Conservation (phyloP, 345 rosid genomes). For the Gossypium arboreum region DNA sequence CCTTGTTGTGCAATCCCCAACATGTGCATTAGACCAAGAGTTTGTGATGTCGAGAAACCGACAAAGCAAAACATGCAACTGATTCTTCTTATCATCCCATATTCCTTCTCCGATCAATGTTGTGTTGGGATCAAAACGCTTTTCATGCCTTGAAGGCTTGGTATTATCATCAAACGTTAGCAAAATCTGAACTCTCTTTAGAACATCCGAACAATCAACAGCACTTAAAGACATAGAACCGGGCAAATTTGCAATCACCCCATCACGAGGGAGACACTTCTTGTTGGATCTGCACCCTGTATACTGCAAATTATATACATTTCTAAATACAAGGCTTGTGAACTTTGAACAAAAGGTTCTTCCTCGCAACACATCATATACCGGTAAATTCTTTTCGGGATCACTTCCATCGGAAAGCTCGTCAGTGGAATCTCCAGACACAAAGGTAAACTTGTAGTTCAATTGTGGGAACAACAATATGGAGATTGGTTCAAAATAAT, state of each 20-base stretch:
- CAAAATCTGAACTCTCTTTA: conserved; percentile 19
- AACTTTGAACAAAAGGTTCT: conserved; percentile 24
- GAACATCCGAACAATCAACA: conserved; percentile 26
- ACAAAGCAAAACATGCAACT: conserved; percentile 29
- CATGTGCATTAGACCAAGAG: conserved; percentile 32
- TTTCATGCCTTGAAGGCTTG: background rate
- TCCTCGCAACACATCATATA: conserved; percentile 1
- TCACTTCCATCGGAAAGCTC: conserved; percentile 17
- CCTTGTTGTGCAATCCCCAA: conserved; percentile 45
- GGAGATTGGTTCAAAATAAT: conserved; percentile 35
- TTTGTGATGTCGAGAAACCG: conserved; percentile 21
- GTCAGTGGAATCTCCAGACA: conserved; percentile 13
- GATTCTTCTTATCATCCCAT: conserved; percentile 36
- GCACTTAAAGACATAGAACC: conserved; percentile 17
- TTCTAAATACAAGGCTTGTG: background rate
- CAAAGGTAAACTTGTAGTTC: conserved; percentile 19
- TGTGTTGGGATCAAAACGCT: conserved; percentile 14
- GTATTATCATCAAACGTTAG: conserved; percentile 12
- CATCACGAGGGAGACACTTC: conserved; percentile 21
- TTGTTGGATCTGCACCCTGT: conserved; percentile 18
- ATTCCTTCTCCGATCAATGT: conserved; percentile 44
- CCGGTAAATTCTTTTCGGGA: conserved; percentile 11
- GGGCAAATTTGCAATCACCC: conserved; percentile 24
- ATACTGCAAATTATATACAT: conserved; percentile 18
- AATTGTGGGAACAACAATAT: conserved; percentile 33